Conservation (phyloP, 768 basidiomycete species). For the Paxillus involutus region DNA sequence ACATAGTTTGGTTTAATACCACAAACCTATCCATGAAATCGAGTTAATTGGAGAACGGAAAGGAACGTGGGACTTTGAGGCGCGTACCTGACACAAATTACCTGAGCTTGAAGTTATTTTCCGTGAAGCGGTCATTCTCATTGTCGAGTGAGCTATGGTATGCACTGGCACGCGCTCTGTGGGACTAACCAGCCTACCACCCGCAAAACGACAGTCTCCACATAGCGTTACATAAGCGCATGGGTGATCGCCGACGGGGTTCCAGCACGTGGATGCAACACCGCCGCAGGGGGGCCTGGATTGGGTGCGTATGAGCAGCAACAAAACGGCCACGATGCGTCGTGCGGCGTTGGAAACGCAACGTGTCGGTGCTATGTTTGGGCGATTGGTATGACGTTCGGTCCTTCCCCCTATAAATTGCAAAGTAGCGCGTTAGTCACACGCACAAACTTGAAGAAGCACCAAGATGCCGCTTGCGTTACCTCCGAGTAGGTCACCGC, state of each 20-base stretch:
- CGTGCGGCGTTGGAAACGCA: slow-evolving; percentile 14
- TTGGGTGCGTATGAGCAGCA: slow-evolving; percentile 4
- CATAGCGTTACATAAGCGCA: too few species aligned
- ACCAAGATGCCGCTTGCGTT: not conserved
- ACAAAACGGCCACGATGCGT: slow-evolving; percentile 15
- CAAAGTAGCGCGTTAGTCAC: slow-evolving; percentile 1
- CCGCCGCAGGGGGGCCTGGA: slow-evolving; percentile 10
- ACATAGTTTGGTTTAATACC: slow-evolving; percentile 60
- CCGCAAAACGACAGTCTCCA: too few species aligned
- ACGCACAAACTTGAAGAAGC: not conserved
- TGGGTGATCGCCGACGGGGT: not conserved
- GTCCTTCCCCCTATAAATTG: slow-evolving; percentile 19
- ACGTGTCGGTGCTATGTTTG: not conserved
- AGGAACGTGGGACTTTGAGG: slow-evolving; percentile 10
- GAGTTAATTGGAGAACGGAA: slow-evolving; percentile 10
- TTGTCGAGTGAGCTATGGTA: not conserved
- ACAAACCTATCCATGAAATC: slow-evolving; percentile 44
- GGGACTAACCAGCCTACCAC: not conserved
- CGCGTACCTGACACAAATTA: slow-evolving; percentile 29
- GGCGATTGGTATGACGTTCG: not conserved
- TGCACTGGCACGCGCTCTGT: slow-evolving; percentile 19
- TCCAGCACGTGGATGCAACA: slow-evolving; percentile 22
- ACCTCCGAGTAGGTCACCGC: slow-evolving; percentile 3
- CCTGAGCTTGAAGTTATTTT: slow-evolving; percentile 12
- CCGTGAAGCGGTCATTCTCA: slow-evolving; percentile 7